Percentiles rank a stretch among this genome's conserved stretches.
phyloP scores from a whole-genome alignment of 1,284 basidiomycete species.

The Cronartium quercuum region DNA sequence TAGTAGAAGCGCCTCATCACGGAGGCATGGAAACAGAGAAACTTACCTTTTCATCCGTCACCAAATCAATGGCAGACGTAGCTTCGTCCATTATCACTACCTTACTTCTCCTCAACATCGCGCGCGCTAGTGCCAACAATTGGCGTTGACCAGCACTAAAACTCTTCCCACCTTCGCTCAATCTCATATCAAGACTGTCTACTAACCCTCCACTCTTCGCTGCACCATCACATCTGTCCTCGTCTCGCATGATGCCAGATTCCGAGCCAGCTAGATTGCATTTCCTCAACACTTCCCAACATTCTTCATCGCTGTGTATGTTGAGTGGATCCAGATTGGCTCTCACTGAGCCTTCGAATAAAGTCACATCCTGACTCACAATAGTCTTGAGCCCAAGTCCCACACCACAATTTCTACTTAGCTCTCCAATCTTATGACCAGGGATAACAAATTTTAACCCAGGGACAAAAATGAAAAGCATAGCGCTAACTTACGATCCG shows the following conservation, averaged over 20 bases:
- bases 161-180: constrained; percentile 46
- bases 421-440: not conserved
- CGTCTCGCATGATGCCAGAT: not conserved
- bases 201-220: not conserved
- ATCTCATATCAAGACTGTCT: constrained; percentile 9
- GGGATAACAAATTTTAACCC: not conserved
- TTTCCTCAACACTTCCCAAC: constrained; percentile 39
- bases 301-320: constrained; percentile 42
- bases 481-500: constrained; percentile 36
- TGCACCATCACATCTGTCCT: not conserved
- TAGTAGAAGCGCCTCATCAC: not conserved
- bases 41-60: constrained; percentile 40
- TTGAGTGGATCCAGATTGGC: constrained; percentile 46
- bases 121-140: constrained; percentile 47
- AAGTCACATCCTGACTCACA: constrained; percentile 45
- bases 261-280: constrained; percentile 40
- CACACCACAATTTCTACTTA: not conserved
- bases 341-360: constrained; percentile 45
- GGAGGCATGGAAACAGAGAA: not conserved
- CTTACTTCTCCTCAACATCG: constrained; percentile 44
- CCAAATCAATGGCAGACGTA: constrained; percentile 45
- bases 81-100: constrained; percentile 49
- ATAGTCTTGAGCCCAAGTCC: constrained; percentile 38
- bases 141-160: constrained; percentile 48
- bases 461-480: not conserved